These are phyloP conservation scores for Podospora appendiculata DNA, from an alignment of 495 filamentous ascomycete species.

Conservation along the genomic window DNA sequence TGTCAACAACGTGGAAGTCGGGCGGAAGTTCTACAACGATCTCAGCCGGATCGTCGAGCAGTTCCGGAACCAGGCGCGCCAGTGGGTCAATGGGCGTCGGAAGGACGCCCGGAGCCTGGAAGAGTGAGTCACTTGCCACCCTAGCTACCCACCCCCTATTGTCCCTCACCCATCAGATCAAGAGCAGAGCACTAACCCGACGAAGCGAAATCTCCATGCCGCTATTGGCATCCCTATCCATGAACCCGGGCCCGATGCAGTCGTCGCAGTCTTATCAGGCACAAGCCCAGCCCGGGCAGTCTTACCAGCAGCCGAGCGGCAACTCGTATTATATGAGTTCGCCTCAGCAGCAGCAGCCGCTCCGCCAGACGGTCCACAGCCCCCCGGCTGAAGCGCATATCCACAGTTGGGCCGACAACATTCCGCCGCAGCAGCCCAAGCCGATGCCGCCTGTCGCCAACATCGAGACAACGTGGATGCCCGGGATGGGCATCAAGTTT, in stretches of 20 bases:
- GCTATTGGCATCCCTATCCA: constrained; percentile 34
- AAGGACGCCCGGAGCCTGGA: constrained; percentile 76
- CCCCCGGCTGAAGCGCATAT: constrained; percentile 37
- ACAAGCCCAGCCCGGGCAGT: constrained; percentile 2
- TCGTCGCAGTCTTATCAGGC: constrained; percentile 4
- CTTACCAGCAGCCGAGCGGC: constrained; percentile 7
- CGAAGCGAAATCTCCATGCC: constrained; percentile 43
- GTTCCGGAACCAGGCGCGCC: constrained; percentile 64
- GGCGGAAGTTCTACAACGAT: constrained; percentile 95
- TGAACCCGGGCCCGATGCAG: constrained; percentile 15
- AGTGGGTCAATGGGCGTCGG: constrained; percentile 71
- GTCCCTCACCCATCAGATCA: not conserved
- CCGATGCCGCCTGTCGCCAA: constrained; percentile 28
- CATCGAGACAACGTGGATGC: constrained; percentile 61
- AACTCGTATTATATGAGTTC: constrained; percentile 17
- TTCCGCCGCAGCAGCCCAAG: constrained; percentile 46
- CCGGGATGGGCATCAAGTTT: constrained; percentile 74
- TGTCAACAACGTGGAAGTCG: constrained; percentile 78
- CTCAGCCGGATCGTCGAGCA: constrained; percentile 73
- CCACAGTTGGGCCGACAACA: constrained; percentile 40
- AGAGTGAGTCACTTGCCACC: constrained; percentile 36
- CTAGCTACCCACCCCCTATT: no score
- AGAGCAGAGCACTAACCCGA: constrained; percentile 2
- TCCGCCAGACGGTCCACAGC: constrained; percentile 20
- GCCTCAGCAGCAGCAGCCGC: constrained; percentile 23